These are phyloP conservation scores for Hypoxylon sp. DNA, from an alignment of 2,329 filamentous ascomycete genomes.

Conservation along the genomic window DNA sequence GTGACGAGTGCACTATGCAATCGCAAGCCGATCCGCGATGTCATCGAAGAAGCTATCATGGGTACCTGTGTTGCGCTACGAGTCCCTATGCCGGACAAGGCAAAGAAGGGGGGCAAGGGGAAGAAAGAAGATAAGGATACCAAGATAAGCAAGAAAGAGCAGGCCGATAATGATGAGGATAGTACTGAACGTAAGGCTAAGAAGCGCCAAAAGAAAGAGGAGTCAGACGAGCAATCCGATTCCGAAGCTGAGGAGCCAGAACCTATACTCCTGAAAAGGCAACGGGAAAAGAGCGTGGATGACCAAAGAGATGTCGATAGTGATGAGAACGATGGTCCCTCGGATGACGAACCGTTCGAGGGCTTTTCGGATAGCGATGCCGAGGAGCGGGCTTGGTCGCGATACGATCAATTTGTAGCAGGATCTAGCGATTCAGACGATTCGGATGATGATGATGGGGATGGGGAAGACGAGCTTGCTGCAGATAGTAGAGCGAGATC, in stretches of 20 bases:
- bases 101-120: conserved; percentile 44
- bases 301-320: conserved; percentile 41
- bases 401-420: conserved; percentile 57
- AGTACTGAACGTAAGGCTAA: conserved; percentile 5
- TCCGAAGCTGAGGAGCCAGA: conserved; percentile 37
- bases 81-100: conserved; percentile 58
- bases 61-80: conserved; percentile 59
- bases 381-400: conserved; percentile 52
- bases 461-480: conserved; percentile 40
- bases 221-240: conserved; percentile 39
- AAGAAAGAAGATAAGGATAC: conserved; percentile 45
- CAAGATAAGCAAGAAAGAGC: conserved; percentile 33
- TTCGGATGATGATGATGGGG: conserved; percentile 48
- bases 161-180: conserved; percentile 26
- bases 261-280: conserved; percentile 44
- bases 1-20: conserved; percentile 67
- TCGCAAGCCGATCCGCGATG: conserved; percentile 58
- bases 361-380: conserved; percentile 44
- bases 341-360: conserved; percentile 36
- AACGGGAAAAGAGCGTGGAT: conserved; percentile 49
- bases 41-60: conserved; percentile 58
- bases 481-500: conserved; percentile 39
- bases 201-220: conserved; percentile 6
- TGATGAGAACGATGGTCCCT: conserved; percentile 38
- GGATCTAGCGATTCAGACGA: conserved; percentile 56